Conservation (phyloP, 2,329 filamentous ascomycete species). For the Colletotrichum lentis region DNA sequence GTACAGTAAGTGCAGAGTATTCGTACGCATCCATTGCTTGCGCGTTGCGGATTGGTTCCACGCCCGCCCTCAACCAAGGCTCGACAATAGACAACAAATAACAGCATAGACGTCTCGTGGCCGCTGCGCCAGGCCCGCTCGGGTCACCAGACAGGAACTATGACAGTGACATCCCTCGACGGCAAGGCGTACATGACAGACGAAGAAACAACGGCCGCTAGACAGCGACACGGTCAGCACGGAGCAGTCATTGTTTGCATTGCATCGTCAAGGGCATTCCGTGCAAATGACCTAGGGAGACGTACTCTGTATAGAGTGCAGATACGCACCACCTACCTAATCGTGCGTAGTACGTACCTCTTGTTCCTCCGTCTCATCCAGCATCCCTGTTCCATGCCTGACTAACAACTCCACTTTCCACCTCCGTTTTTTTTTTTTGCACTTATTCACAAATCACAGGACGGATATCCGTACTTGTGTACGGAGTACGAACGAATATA, state of each 20-base stretch:
- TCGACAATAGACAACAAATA: constrained; percentile 2
- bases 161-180: constrained; percentile 30
- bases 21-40: constrained; percentile 16
- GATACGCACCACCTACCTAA: too few species aligned
- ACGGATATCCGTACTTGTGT: too few species aligned
- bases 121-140: constrained; percentile 17
- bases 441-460: not conserved
- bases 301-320: too few species aligned
- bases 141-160: constrained; percentile 22
- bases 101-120: constrained; percentile 12
- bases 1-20: too few species aligned
- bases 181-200: constrained; percentile 14
- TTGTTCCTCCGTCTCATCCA: constrained; percentile 27
- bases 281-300: not conserved
- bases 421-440: constrained; percentile 26
- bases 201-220: constrained; percentile 21
- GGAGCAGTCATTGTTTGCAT: not conserved
- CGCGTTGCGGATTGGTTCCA: constrained; percentile 22
- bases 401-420: constrained; percentile 26
- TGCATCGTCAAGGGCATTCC: not conserved
- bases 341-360: not conserved
- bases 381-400: constrained; percentile 28
- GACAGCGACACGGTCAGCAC: too few species aligned
- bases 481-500: too few species aligned
- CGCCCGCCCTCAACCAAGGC: constrained; percentile 13